Evolutionary conservation across 73 alveolate genomes (phyloP), one percentile per base, ranked within the genome.

Genomic region (Paramecium octaurelia): DNA sequence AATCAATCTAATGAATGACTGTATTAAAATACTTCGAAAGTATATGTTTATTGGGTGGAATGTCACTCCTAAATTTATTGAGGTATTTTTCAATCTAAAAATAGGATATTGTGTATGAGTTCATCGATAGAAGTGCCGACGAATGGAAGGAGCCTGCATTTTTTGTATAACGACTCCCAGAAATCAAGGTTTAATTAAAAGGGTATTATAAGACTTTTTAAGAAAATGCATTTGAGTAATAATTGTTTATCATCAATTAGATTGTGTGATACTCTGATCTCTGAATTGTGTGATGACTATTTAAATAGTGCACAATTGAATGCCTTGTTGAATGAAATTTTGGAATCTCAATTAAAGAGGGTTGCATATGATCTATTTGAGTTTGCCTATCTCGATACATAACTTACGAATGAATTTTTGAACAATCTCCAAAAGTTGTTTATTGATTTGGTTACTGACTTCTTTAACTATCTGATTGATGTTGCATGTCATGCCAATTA

Each of bases 291-390:
- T 80, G 91, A 80, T 48, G 91, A 80, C 24, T 80, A 44, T 44
- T n/a, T 80, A 20, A 31, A 34, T 23, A 14, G 46, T 31, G 14
- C 46, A 31, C 12, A 27, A 14, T 11, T 80, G 16, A 80, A 80
- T 80, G 8, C 6, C 10, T 23, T 24, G 6, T 80, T 80, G 57
- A 43, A 80, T 42, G 91, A 80, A 21, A 80, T 80, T 44, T 80
- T 80, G 57, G 91, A 80, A 16, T 23, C 57, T 14, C 34, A 80
- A 46, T 35, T 80, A 48, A 34, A 24, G n/a, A 80, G 91, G 54
- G 34, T 80, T 21, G 91, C 91, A 31, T 80, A 80, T 80, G 91
- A 80, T 48, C 43, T 80, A 3, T 80, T 80, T 46, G 91, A 80
- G 10, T 80, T 80, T 80, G 70, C 91, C 24, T 80, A 80, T 24